Base-by-base conservation (phyloP, 1,139 yeast genomes). In the Taphrina pruni region DNA sequence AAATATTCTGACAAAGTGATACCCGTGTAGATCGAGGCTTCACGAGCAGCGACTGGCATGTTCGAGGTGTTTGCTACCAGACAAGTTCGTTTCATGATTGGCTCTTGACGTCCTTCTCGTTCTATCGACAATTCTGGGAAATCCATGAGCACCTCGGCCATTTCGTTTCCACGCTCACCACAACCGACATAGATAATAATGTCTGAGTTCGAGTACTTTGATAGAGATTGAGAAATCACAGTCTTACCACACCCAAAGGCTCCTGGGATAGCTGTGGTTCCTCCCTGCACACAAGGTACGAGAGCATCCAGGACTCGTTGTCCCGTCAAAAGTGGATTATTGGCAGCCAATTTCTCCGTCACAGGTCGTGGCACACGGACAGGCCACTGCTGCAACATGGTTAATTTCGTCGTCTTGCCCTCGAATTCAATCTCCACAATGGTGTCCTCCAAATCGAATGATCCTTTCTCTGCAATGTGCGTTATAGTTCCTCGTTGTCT, bases 41-140 rank as follows among this genome's bases (percentile, higher is more conserved):
- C 99, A 86, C 99, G 89, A 35, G 99, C 99, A 72, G 99, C 99
- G 76, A 94, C 99, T 70, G 99, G 99, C 99, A 94, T 94, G 80
- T 94, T 94, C 46, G 98, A 94, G 62, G 99, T 94, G 80, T 94
- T 94, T 69, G 99, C 99, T 70, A 94, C 99, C 79, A 94, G 86
- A 56, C 98, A 89, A 60, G 99, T 94, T 84, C 99, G 95, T 84
- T 94, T 95, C 99, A 94, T 94, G 79, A 94, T 95, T 74, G 99
- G 97, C 82, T 94, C 99, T 82, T 92, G 90, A 78, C 91, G 88
- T 75, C 98, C 99, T 70, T 87, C 85, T 71, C 91, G 83, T 80
- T 92, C 97, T 71, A 97, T 92, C 79, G 82, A 90, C 78, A 94
- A 84, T 81, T 94, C 98, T 67, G 99, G 99, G 91, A 94, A 94